These are phyloP conservation scores for Heritiera littoralis DNA, from an alignment of 345 rosid genomes.

Conservation along the genomic window DNA sequence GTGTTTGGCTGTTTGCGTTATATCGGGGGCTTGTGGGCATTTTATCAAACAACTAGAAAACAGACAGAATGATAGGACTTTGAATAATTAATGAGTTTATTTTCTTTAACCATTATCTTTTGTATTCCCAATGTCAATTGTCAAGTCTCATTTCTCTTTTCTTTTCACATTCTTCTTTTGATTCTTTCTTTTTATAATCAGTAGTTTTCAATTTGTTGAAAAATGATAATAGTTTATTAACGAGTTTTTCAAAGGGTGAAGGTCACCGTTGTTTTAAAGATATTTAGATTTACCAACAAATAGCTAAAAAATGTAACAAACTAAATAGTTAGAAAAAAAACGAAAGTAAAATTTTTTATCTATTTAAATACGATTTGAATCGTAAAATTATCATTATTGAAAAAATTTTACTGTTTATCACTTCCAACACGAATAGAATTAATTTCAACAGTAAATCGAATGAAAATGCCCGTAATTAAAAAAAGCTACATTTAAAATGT, in stretches of 20 bases:
- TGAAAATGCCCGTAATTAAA: no score
- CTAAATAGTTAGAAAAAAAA: no score
- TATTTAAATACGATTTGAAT: no score
- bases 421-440: no score
- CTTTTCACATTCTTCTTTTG: background rate
- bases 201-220: background rate
- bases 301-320: no score
- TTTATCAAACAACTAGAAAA: slow-evolving; percentile 24
- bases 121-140: background rate
- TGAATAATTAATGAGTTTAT: background rate
- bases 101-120: background rate
- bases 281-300: no score
- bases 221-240: background rate
- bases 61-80: slow-evolving; percentile 18
- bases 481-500: no score
- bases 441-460: no score
- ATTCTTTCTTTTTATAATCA: background rate
- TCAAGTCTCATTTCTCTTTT: background rate
- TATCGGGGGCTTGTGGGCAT: slow-evolving; percentile 14
- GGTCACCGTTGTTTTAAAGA: no score
- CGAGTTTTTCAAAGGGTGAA: background rate
- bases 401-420: no score
- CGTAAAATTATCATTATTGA: no score
- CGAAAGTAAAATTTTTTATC: no score
- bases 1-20: background rate